Evolutionary conservation across 1,139 yeast genomes (phyloP).

Genomic region (Yarrowia galli): DNA sequence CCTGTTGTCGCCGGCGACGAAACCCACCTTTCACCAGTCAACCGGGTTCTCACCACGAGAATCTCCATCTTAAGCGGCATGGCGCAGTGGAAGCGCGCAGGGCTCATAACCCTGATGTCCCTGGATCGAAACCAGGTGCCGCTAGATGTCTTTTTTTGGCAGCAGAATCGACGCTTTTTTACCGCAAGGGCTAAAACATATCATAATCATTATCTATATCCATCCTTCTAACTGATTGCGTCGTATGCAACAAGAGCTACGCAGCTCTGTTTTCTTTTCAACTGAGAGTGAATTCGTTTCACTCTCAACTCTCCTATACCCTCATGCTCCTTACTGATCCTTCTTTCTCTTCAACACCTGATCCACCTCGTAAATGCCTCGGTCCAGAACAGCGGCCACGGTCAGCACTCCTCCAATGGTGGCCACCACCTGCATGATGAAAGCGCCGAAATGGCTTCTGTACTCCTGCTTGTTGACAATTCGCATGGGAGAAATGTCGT

Average conservation of each 20-base stretch:
- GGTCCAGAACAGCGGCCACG: conserved; percentile 86
- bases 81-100: conserved; percentile 99
- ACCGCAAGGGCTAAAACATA: too few species aligned
- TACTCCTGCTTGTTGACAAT: conserved; percentile 85
- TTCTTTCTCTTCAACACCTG: conserved; percentile 79
- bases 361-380: conserved; percentile 90
- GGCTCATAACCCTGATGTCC: conserved; percentile 99
- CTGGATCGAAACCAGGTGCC: conserved; percentile 99
- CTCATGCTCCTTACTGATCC: conserved; percentile 43
- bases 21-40: too few species aligned
- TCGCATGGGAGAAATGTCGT: conserved; percentile 92
- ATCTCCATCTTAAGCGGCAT: conserved; percentile 53
- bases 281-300: too few species aligned
- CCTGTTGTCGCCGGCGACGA: too few species aligned
- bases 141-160: too few species aligned
- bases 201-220: conserved; percentile 25
- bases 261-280: neutral
- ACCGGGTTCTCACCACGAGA: too few species aligned
- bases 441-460: conserved; percentile 83
- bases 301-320: too few species aligned
- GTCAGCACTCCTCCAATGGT: conserved; percentile 94
- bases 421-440: conserved; percentile 82
- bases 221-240: neutral
- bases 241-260: too few species aligned
- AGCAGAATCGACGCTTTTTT: too few species aligned